Conservation (phyloP, 805 yeast genomes). For the Ogataea pignaliae region DNA sequence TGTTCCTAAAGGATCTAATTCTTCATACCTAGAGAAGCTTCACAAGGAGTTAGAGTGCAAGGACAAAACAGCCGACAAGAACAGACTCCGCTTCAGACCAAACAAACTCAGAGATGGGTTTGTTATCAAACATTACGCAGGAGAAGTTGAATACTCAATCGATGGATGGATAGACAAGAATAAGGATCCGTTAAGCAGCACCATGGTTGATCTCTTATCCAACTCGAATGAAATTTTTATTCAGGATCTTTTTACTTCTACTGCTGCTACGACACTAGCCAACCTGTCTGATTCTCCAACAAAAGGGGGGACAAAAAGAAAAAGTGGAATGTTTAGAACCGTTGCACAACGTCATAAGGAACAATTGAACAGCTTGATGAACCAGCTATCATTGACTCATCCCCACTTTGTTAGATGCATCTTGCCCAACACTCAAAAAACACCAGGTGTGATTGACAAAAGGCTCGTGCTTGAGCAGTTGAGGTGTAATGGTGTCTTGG, state of each 20-base stretch:
- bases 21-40: constrained; percentile 76
- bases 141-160: constrained; percentile 87
- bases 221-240: constrained; percentile 56
- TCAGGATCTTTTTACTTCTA: constrained; percentile 42
- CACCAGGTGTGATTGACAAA: constrained; percentile 68
- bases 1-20: constrained; percentile 85
- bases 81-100: constrained; percentile 52
- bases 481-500: constrained; percentile 95
- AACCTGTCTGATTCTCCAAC: constrained; percentile 30
- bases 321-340: constrained; percentile 52
- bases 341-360: constrained; percentile 88
- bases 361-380: constrained; percentile 68
- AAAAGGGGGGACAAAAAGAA: constrained; percentile 23
- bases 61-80: constrained; percentile 18
- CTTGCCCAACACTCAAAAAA: constrained; percentile 77
- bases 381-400: constrained; percentile 70
- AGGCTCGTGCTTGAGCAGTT: constrained; percentile 79
- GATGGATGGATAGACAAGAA: constrained; percentile 94
- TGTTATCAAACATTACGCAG: constrained; percentile 89
- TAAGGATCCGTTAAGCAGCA: constrained; percentile 86
- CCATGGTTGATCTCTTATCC: constrained; percentile 56
- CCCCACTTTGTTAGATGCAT: constrained; percentile 98
- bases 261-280: constrained; percentile 15
- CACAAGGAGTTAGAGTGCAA: constrained; percentile 57
- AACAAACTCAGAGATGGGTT: constrained; percentile 76